Base-by-base conservation (phyloP, 2,329 filamentous ascomycete species). In the Pseudopyricularia cyperi region DNA sequence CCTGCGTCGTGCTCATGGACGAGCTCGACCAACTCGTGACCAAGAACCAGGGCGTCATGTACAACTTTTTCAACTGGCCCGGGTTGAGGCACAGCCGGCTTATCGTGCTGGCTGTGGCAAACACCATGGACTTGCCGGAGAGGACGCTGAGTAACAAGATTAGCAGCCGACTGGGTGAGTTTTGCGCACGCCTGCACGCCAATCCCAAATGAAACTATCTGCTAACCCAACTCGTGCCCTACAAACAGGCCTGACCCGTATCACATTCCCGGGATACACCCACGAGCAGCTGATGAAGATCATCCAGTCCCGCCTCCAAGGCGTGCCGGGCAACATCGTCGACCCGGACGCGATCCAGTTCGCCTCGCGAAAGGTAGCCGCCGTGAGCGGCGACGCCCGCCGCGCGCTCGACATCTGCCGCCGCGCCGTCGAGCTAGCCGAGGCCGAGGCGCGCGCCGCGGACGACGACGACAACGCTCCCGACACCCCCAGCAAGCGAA, bases 21-120 rank as follows among this genome's bases (percentile, higher is more conserved):
- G 93, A 98, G 68, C 76, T 98, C 48, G 93, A 98, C 65, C 93
- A 98, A 68, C 79, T 98, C 7, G 94, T 98, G 5, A 98, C 93
- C 12, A 93, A 91, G 63, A 97, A 95, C 62, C 94, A 98, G 66
- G 91, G 88, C n/a, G 93, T 98, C 68, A 98, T 98, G 93, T 98
- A 98, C 71, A 98, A 98, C 67, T 98, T 98, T 68, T 98, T 98
- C 77, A 98, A 98, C 63, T 98, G 93, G 93, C 93, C 93, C 4
- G 87, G 88, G 11, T 74, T 97, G 52, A 80, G 87, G 49, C 90
- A 98, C 67, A 95, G 89, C 52, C 82, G 90, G 48, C 75, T 98
- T 46, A 96, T 98, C 65, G 94, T 98, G 7, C 80, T 98, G 7
- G 94, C 94, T 11, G 93, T 98, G 17, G 94, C 93, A 51, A 98